phyloP scores from a whole-genome alignment of 257 asterid species.

The Schizonepeta tenuifolia region DNA sequence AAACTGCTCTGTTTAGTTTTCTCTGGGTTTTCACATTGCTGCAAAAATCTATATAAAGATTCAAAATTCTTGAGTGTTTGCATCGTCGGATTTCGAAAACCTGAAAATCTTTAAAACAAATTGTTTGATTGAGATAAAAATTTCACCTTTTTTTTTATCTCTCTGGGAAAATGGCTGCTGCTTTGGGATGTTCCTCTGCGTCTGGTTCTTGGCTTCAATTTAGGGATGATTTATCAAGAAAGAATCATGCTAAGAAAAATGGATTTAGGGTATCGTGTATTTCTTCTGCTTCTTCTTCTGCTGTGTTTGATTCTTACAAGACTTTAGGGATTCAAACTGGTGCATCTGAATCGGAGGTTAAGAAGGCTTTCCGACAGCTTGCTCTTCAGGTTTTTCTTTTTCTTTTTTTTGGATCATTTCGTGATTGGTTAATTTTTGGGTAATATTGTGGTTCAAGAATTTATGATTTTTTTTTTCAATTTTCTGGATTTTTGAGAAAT shows the following conservation, averaged over 20 bases:
- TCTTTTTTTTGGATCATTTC: neutral
- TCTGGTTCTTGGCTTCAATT: conserved; percentile 50
- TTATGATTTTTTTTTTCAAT: neutral
- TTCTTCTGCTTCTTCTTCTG: conserved; percentile 54
- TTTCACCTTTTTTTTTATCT: neutral
- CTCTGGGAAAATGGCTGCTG: conserved; percentile 50
- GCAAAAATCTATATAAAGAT: neutral
- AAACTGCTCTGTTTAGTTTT: conserved; percentile 24
- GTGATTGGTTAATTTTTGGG: neutral
- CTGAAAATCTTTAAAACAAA: conserved; percentile 12
- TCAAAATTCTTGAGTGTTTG: neutral
- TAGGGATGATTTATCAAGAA: conserved; percentile 38
- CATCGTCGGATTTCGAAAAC: conserved; percentile 28
- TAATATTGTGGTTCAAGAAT: neutral
- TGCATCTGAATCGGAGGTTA: conserved; percentile 91
- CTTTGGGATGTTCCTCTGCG: conserved; percentile 55
- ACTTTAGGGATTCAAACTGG: conserved; percentile 71
- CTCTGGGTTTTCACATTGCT: conserved; percentile 31
- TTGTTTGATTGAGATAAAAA: conserved; percentile 6
- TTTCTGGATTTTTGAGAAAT: neutral
- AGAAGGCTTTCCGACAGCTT: conserved; percentile 83
- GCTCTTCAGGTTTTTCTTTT: conserved; percentile 66
- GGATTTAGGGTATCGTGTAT: conserved; percentile 58
- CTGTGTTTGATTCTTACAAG: conserved; percentile 66
- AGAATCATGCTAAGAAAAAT: conserved; percentile 25